Base-by-base conservation (phyloP, 352 stramenopile species). In the Pythium chondricola region DNA sequence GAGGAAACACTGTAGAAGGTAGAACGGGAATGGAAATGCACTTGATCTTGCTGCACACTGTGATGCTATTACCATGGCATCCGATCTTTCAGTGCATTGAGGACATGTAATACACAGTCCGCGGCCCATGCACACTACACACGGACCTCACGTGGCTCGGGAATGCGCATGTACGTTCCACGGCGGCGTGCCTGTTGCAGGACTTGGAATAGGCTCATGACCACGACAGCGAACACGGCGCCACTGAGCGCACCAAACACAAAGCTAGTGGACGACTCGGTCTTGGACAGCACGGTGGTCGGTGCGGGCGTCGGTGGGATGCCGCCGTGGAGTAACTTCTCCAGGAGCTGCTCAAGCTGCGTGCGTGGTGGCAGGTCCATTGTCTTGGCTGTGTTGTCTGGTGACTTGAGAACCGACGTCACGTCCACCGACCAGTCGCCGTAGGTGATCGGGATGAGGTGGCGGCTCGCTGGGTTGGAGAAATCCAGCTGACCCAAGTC, bases 351-450 rank as follows among this genome's bases (percentile, higher is more conserved):
- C 36, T 83, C 65, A 8, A 90, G 54, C 35, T 65, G 30, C 2
- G 64, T 68, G 36, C 78, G 75, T 1, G 61, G 54, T 2, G 73
- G 78, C n/a, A 87, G n/a, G 32, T 90, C 78, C n/a, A 71, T 58
- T 2, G 78, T 85, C 27, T 65, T 64, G 26, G 60, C 56, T 6
- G 33, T 45, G 44, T 81, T 87, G 14, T 31, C 44, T 6, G 67
- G 52, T 33, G 74, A 59, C 16, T 74, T 56, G 30, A 87, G 43
- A 11, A 61, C 50, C 0, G 52, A 27, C 1, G 78, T 90, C 2
- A 80, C 58, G 21, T 90, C 72, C 13, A 85, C 58, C 45, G 71
- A 78, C 78, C 78, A 88, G 51, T 78, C 56, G 2, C 74, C 78
- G 22, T 71, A 79, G 9, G 74, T 84, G 8, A 90, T 66, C 2